phyloP scores from a whole-genome alignment of 1,284 basidiomycete species.

The Flammula alnicola region DNA sequence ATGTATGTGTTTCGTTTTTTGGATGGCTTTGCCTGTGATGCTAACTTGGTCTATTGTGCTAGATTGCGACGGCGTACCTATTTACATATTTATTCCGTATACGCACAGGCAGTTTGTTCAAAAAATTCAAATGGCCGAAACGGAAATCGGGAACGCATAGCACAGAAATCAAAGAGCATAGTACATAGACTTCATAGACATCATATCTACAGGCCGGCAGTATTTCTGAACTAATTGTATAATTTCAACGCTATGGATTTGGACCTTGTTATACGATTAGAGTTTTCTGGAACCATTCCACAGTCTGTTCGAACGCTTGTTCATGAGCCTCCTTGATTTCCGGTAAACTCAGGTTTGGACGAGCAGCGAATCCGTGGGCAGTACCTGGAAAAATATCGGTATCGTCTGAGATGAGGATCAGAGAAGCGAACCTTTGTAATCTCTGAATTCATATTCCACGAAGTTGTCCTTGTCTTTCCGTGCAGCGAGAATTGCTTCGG shows the following conservation, averaged over 20 bases:
- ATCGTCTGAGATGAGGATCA: too few species aligned
- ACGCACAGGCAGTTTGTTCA: constrained; percentile 30
- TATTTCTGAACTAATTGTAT: too few species aligned
- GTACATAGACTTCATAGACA: too few species aligned
- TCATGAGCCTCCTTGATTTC: constrained; percentile 56
- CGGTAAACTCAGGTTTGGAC: constrained; percentile 52
- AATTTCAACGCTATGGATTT: too few species aligned
- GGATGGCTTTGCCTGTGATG: neutral
- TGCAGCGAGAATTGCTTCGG: constrained; percentile 48
- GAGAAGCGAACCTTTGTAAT: constrained; percentile 51
- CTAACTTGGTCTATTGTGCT: neutral
- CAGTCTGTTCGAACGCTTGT: constrained; percentile 47
- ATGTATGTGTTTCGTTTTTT: constrained; percentile 48
- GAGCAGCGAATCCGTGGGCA: constrained; percentile 58
- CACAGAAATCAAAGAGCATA: too few species aligned
- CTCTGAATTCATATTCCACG: constrained; percentile 57
- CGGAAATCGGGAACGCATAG: too few species aligned
- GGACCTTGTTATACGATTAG: constrained; percentile 20
- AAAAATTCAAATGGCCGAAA: too few species aligned
- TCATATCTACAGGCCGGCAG: too few species aligned
- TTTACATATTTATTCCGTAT: constrained; percentile 41
- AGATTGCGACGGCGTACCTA: constrained; percentile 34
- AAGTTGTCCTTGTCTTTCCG: constrained; percentile 47
- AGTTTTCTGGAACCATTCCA: constrained; percentile 54
- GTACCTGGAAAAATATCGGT: constrained; percentile 42